Evolutionary conservation across 2,329 filamentous ascomycete genomes (phyloP).

Genomic region (Chaetomiaceae sp.): DNA sequence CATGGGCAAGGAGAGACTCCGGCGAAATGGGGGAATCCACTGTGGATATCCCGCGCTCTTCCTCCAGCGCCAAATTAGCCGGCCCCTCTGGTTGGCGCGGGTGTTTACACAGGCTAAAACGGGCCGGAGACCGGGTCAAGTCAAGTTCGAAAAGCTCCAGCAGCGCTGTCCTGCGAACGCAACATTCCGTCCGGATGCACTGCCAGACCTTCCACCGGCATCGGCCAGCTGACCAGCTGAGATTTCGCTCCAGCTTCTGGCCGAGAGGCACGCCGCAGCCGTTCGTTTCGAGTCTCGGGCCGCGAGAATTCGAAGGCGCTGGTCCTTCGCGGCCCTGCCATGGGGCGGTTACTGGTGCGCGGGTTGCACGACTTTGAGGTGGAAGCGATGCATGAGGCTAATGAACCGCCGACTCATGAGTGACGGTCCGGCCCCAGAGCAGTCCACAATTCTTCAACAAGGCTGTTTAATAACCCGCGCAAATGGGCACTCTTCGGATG

Average conservation of each 20-base stretch:
- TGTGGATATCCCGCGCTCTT: slow-evolving; percentile 11
- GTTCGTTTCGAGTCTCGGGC: background rate
- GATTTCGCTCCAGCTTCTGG: slow-evolving; percentile 5
- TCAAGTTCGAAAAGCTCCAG: slow-evolving; percentile 15
- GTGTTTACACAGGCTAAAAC: slow-evolving; percentile 26
- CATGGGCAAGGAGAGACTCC: slow-evolving; percentile 6
- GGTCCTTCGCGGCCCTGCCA: background rate
- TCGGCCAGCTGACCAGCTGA: slow-evolving; percentile 17
- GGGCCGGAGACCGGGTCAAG: slow-evolving; percentile 28
- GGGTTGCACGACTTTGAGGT: slow-evolving; percentile 1
- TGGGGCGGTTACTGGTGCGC: background rate
- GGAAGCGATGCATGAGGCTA: slow-evolving; percentile 13
- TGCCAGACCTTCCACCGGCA: slow-evolving; percentile 15
- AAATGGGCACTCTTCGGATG: slow-evolving; percentile 20
- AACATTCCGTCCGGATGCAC: slow-evolving; percentile 9
- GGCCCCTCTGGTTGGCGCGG: slow-evolving; percentile 20
- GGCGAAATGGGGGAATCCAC: slow-evolving; percentile 12
- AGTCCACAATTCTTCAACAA: slow-evolving; percentile 23
- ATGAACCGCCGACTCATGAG: slow-evolving; percentile 12
- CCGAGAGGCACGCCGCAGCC: background rate
- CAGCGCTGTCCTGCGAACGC: slow-evolving; percentile 6
- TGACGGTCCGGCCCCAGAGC: slow-evolving; percentile 8
- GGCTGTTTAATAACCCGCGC: slow-evolving; percentile 26
- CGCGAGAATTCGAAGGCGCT: background rate
- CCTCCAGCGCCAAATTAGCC: slow-evolving; percentile 22